Conservation (phyloP, 805 yeast genomes). For the Pichia rugopelliculosa region DNA sequence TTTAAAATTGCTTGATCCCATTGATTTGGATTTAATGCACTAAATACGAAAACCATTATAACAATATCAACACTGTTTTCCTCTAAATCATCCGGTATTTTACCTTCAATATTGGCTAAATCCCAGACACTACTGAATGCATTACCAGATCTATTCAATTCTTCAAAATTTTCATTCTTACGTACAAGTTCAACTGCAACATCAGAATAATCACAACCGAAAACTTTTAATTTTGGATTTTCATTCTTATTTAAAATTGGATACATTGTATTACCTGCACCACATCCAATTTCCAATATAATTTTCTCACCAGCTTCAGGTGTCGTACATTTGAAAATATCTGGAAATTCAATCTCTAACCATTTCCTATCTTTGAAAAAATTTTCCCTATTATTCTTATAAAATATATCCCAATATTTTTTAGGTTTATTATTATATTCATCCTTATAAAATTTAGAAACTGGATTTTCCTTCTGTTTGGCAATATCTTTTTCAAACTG, state of each 20-base stretch:
- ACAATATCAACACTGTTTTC: slow-evolving; percentile 81
- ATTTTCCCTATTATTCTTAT: slow-evolving; percentile 82
- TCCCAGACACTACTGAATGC: slow-evolving; percentile 95
- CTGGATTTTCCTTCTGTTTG: slow-evolving; percentile 76
- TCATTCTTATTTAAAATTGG: slow-evolving; percentile 80
- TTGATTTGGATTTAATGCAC: slow-evolving; percentile 86
- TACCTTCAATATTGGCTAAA: slow-evolving; percentile 65
- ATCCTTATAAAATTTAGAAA: slow-evolving; percentile 76
- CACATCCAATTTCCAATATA: slow-evolving; percentile 92
- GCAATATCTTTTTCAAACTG: slow-evolving; percentile 47
- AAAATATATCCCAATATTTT: slow-evolving; percentile 91
- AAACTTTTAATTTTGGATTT: slow-evolving; percentile 64
- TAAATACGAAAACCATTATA: slow-evolving; percentile 91
- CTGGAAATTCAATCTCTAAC: slow-evolving; percentile 91
- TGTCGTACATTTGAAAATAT: slow-evolving; percentile 69
- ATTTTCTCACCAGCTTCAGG: slow-evolving; percentile 62
- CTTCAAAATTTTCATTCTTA: slow-evolving; percentile 50
- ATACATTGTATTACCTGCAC: slow-evolving; percentile 95
- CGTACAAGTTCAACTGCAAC: slow-evolving; percentile 85
- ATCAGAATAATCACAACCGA: slow-evolving; percentile 85
- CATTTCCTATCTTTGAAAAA: slow-evolving; percentile 96
- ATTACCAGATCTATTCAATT: slow-evolving; percentile 16
- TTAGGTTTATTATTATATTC: slow-evolving; percentile 82
- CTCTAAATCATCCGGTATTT: slow-evolving; percentile 77
- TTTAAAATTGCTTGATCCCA: slow-evolving; percentile 80